Evolutionary conservation across 345 rosid genomes (phyloP).

Genomic region (Turritis glabra): DNA sequence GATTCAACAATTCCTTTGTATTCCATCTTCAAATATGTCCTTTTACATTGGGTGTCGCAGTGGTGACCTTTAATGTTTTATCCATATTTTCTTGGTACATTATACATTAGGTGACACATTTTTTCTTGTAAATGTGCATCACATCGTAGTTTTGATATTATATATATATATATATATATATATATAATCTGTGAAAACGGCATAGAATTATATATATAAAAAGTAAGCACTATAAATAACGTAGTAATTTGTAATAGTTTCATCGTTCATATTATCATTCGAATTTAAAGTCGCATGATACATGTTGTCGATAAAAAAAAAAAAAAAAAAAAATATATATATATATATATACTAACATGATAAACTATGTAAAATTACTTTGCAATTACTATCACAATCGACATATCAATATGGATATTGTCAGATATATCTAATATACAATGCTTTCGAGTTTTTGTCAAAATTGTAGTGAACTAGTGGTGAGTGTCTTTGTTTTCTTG

Average conservation of each 20-base stretch:
- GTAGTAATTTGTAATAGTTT: not conserved
- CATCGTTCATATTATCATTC: not conserved
- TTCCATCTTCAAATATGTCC: slow-evolving; percentile 13
- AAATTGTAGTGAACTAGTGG: not conserved
- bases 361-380: not conserved
- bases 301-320: not conserved
- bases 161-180: not conserved
- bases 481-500: not conserved
- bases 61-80: slow-evolving; percentile 25
- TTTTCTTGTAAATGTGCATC: slow-evolving; percentile 15
- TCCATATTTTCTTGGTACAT: slow-evolving; percentile 29
- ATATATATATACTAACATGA: not conserved
- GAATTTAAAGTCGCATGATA: not conserved
- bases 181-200: not conserved
- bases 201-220: not conserved
- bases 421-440: not conserved
- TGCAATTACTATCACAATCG: not conserved
- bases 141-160: not conserved
- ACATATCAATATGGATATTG: not conserved
- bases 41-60: slow-evolving; percentile 6
- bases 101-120: not conserved
- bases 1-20: slow-evolving; percentile 11
- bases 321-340: too few relatives aligned
- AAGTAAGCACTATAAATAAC: not conserved
- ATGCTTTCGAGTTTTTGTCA: not conserved